Base-by-base conservation (phyloP, 163 green algal species). In the Picocystis sp. region DNA sequence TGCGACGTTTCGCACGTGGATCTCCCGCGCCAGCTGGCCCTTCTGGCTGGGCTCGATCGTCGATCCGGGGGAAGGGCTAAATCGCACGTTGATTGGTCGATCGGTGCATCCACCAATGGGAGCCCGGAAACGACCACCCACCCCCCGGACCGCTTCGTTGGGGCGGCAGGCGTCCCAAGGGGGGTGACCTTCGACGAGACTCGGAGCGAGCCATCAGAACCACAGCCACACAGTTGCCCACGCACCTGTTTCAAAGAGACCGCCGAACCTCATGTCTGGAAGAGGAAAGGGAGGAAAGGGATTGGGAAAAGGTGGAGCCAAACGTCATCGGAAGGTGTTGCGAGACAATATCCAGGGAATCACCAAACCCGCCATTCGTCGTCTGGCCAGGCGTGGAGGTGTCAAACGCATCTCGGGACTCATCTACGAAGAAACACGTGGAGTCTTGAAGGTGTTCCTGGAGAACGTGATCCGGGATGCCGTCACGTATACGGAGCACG, bases 401-500 rank as follows among this genome's bases (percentile, higher is more conserved):
- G 80, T 81, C 66, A 92, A 90, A 78, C 79, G 17, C n/a, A 22
- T 57, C 6, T 41, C 22, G 24, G 17, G 22, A 22, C 22, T 51
- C n/a, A 50, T 57, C 44, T 50, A 50, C 44, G 44, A 50, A 9
- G 22, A 23, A 23, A 50, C 44, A 23, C 21, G 22, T 11, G 44
- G 22, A 9, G 22, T 24, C 6, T 9, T 50, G 82, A 66, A 63
- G 55, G 64, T 76, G 47, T 76, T 76, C 53, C 56, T 76, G 17
- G 67, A 76, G 58, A 73, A 76, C 54, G 67, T 73, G 22, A 73
- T 76, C 54, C 60, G 63, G 53, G 84, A 94, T 50, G 81, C 84
- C 13, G 86, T 95, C 42, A 94, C 84, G 49, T 96, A 95, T 81
- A 94, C 87, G 46, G 86, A 95, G 81, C 84, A 94, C 76, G 84